Conservation (phyloP, 192 early-diverging fungal species). For the Coemansia sp. region DNA sequence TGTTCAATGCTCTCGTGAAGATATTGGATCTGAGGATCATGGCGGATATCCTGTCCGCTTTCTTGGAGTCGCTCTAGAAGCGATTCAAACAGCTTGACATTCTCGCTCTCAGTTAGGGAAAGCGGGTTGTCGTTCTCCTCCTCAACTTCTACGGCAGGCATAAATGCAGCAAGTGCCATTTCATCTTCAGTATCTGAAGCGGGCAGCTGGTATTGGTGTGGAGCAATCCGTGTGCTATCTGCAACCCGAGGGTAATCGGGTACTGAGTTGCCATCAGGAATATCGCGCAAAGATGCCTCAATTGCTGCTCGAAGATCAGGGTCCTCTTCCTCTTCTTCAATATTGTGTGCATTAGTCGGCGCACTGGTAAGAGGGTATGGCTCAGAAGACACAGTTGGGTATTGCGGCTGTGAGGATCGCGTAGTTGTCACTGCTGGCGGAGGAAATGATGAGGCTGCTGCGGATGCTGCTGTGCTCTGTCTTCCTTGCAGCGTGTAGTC, state of each 20-base stretch:
- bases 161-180: constrained; percentile 30
- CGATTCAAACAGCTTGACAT: constrained; percentile 84
- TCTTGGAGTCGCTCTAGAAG: constrained; percentile 79
- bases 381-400: constrained; percentile 29
- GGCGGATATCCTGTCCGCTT: constrained; percentile 73
- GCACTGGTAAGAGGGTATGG: constrained; percentile 40
- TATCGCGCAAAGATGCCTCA: constrained; percentile 71
- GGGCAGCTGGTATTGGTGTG: background rate
- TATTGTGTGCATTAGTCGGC: constrained; percentile 6
- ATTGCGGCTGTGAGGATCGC: constrained; percentile 13
- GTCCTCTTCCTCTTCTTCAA: constrained; percentile 61
- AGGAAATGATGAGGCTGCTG: background rate
- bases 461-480: constrained; percentile 4
- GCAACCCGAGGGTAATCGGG: constrained; percentile 27
- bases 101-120: constrained; percentile 77
- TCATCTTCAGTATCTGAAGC: constrained; percentile 9
- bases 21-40: constrained; percentile 75
- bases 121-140: constrained; percentile 60
- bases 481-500: constrained; percentile 35
- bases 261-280: constrained; percentile 23
- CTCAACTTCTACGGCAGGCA: constrained; percentile 30
- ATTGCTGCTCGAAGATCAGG: constrained; percentile 73
- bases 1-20: constrained; percentile 85
- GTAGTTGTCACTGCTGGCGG: background rate
- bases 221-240: constrained; percentile 1